A percentile compares a stretch with the other conserved stretches of the same genome.
phyloP scores from a whole-genome alignment of 1,284 basidiomycete species.

The Leccinum pseudoinsigne region DNA sequence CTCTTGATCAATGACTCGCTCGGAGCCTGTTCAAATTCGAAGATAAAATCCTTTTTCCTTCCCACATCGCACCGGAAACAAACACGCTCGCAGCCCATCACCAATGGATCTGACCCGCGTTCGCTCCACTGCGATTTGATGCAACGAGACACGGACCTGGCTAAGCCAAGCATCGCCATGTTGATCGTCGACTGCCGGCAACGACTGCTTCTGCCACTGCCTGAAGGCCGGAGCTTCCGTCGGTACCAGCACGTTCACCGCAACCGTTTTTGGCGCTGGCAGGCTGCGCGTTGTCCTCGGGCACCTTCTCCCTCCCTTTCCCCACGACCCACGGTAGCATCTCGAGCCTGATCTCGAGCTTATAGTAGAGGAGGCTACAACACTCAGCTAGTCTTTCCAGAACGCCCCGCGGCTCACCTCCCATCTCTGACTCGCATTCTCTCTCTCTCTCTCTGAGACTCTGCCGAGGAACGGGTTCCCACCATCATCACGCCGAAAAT shows the following conservation, averaged over 20 bases:
- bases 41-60: not conserved
- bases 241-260: not conserved
- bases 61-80: not conserved
- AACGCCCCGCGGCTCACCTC: not conserved
- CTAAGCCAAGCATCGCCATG: not conserved
- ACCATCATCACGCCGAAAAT: not conserved
- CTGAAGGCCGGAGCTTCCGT: not conserved
- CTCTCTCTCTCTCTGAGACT: not conserved
- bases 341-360: not conserved
- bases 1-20: not conserved
- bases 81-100: not conserved
- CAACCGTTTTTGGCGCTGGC: not conserved
- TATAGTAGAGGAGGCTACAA: not conserved
- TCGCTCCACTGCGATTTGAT: not conserved
- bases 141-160: not conserved
- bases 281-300: not conserved
- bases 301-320: not conserved
- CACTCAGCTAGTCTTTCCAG: not conserved
- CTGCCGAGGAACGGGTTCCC: not conserved
- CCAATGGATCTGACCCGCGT: not conserved
- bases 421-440: not conserved
- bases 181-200: not conserved
- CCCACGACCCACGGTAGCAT: not conserved
- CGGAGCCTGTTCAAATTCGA: not conserved
- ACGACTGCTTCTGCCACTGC: not conserved